A percentile compares a stretch with the other conserved stretches of the same genome.
phyloP scores from a whole-genome alignment of 176 grass and related monocot species.

The Musa itinerans region DNA sequence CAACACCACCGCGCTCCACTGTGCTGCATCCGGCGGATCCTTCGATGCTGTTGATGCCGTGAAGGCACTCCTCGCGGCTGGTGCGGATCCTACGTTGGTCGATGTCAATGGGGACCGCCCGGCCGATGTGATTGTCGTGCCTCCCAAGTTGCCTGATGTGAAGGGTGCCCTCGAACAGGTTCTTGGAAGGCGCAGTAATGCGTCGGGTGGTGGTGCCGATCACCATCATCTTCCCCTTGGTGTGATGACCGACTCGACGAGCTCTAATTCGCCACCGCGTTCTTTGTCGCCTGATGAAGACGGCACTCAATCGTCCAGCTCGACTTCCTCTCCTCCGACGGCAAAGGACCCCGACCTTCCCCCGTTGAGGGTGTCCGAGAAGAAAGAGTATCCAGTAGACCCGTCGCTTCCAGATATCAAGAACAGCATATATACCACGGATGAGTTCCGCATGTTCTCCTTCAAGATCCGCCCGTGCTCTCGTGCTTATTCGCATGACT shows the following conservation, averaged over 20 bases:
- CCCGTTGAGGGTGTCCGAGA: slow-evolving; percentile 15
- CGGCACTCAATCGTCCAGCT: slow-evolving; percentile 35
- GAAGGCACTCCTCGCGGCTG: slow-evolving; percentile 48
- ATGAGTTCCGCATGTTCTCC: slow-evolving; percentile 82
- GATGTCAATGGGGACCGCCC: slow-evolving; percentile 44
- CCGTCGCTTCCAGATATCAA: slow-evolving; percentile 79
- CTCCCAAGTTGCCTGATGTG: slow-evolving; percentile 2
- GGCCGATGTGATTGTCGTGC: slow-evolving; percentile 34
- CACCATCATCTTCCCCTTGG: no score
- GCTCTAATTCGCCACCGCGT: no score
- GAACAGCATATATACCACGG: slow-evolving; percentile 57
- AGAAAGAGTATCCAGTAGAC: slow-evolving; percentile 81
- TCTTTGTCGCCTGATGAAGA: slow-evolving; percentile 14
- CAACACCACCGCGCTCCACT: slow-evolving; percentile 64
- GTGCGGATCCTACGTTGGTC: slow-evolving; percentile 41
- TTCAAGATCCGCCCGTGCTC: slow-evolving; percentile 92
- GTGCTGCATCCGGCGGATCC: slow-evolving; percentile 55
- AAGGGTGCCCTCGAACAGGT: slow-evolving; percentile 32
- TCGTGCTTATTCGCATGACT: slow-evolving; percentile 79
- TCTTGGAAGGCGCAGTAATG: background rate
- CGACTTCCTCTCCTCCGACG: slow-evolving; percentile 29
- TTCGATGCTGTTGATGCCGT: slow-evolving; percentile 37
- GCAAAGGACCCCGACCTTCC: background rate
- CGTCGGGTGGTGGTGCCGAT: no score
- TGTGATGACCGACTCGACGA: no score